These are phyloP conservation scores for Yamadazyma epiphylla DNA, from an alignment of 1,139 yeast genomes.

Conservation along the genomic window DNA sequence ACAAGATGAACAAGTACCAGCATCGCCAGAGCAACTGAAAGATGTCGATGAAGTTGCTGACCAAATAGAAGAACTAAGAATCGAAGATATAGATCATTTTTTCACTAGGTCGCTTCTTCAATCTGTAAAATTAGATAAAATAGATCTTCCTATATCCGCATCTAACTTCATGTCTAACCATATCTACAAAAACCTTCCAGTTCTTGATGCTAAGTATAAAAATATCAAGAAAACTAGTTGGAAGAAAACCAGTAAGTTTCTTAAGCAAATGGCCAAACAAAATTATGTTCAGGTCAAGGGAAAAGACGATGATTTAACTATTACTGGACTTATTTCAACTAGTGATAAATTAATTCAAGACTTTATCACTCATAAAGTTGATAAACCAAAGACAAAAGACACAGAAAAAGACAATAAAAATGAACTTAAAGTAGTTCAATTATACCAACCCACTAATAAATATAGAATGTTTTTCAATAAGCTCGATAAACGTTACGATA, in stretches of 20 bases:
- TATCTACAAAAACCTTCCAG: conserved; percentile 69
- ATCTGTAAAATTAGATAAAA: conserved; percentile 55
- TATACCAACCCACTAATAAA: conserved; percentile 54
- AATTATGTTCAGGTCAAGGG: conserved; percentile 66
- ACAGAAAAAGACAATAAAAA: conserved; percentile 16
- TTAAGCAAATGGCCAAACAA: conserved; percentile 80
- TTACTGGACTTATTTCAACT: conserved; percentile 48
- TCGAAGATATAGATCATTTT: conserved; percentile 75
- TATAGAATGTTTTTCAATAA: conserved; percentile 49
- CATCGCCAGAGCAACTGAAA: conserved; percentile 1
- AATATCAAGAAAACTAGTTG: conserved; percentile 80
- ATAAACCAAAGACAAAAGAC: conserved; percentile 18
- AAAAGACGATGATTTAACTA: conserved; percentile 66
- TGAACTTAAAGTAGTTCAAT: conserved; percentile 27
- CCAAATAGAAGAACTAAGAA: conserved; percentile 25
- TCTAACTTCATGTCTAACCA: conserved; percentile 73
- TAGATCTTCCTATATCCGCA: conserved; percentile 60
- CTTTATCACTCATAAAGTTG: conserved; percentile 60
- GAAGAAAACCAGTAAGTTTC: conserved; percentile 83
- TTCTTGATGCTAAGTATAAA: conserved; percentile 46
- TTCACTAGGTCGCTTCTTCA: conserved; percentile 68
- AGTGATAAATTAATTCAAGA: conserved; percentile 44
- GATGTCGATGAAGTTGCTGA: conserved; percentile 9
- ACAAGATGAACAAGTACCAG: not conserved
- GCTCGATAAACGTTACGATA: conserved; percentile 29